Evolutionary conservation across 1,139 yeast genomes (phyloP).

Genomic region (Pichia sp.): DNA sequence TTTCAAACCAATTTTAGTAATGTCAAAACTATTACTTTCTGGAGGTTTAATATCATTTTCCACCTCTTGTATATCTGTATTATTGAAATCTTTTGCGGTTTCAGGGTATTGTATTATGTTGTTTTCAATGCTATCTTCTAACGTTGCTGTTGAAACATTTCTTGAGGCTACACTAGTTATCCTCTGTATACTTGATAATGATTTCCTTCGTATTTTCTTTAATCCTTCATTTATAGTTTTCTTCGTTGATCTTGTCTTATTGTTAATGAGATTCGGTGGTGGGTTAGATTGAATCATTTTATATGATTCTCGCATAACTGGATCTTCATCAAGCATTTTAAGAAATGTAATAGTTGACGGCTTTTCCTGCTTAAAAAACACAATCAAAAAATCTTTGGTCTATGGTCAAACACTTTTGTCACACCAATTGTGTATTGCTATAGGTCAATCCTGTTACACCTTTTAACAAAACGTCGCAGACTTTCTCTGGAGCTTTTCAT

Average conservation of each 20-base stretch:
- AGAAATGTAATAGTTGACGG: not conserved
- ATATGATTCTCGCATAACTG: not conserved
- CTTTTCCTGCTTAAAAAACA: not conserved
- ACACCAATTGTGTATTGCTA: not conserved
- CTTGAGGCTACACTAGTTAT: not conserved
- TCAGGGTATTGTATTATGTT: not conserved
- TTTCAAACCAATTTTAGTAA: constrained; percentile 22
- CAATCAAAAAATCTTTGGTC: not conserved
- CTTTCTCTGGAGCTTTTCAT: not conserved
- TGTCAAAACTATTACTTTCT: not conserved
- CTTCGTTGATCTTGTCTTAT: not conserved
- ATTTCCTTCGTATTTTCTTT: constrained; percentile 1
- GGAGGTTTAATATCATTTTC: not conserved
- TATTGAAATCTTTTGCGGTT: not conserved
- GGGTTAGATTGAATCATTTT: constrained; percentile 1
- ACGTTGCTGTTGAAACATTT: not conserved
- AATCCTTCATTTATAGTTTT: not conserved
- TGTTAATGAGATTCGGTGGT: not conserved
- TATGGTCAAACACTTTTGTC: not conserved
- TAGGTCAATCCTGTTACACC: not conserved
- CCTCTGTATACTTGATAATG: not conserved
- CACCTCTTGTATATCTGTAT: not conserved
- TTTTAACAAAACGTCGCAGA: too few species aligned
- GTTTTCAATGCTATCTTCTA: not conserved
- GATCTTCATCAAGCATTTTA: not conserved